Base-by-base conservation (phyloP, 805 yeast genomes). In the Candida argentea region DNA sequence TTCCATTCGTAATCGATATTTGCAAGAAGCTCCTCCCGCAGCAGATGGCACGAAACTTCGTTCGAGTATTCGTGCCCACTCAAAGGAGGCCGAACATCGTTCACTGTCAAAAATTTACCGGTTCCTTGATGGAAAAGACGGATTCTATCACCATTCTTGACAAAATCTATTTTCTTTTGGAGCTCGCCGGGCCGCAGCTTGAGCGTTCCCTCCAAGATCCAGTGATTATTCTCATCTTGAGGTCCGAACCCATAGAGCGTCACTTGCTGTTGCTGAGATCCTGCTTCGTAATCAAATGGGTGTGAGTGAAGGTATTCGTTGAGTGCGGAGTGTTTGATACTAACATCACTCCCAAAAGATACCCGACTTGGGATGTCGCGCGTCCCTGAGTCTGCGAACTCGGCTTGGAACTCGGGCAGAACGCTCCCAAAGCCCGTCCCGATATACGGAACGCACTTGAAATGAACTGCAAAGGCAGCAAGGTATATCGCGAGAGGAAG, bases 11-110 rank as follows among this genome's bases (percentile, higher is more conserved):
- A 86, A 46, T 73, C 74, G 23, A 67, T 61, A 39, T 81, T 81
- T 11, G 84, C 91, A 2, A 57, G 55, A 44, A 72, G 71, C 1
- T 74, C 70, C 5, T 34, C 35, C 5, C 62, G 51, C 50, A 69
- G 70, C 4, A 89, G 91, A 32, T 73, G 60, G 37, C 84, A 74
- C 16, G 83, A 69, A 1, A 86, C 94, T 52, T 86, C 94, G 38
- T 68, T 70, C 46, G 86, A 78, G 52, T 89, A 87, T 32, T 91
- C 97, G 44, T 84, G 91, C 46, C 84, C 94, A 6, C 89, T 71
- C 16, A 86, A 71, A 6, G 95, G 95, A 3, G 97, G 95, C 35
- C 87, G 73, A 28, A 69, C 43, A 35, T 82, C 81, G 37, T 67
- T 74, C 14, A 85, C 80, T 38, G 76, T 76, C 29, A 91, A 54